Evolutionary conservation across 768 basidiomycete genomes (phyloP).

Genomic region (Tylopilus subfusipes): DNA sequence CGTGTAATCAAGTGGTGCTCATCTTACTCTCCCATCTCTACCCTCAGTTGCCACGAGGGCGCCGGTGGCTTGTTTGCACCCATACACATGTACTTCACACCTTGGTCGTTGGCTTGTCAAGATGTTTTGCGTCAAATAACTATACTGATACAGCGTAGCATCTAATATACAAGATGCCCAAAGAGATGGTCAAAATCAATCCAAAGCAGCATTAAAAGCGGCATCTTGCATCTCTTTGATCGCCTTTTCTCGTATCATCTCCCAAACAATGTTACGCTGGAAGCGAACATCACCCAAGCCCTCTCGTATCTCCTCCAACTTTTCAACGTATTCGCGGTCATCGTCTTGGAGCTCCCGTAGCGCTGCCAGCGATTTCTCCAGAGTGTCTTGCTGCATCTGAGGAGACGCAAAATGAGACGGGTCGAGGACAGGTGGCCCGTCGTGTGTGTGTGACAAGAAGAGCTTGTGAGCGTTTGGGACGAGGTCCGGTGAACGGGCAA

Average conservation of each 20-base stretch:
- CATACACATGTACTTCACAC: neutral
- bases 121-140: neutral
- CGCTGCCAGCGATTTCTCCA: slow-evolving; percentile 72
- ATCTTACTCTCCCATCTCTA: neutral
- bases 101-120: neutral
- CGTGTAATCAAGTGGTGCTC: neutral
- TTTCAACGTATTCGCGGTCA: slow-evolving; percentile 80
- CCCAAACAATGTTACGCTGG: slow-evolving; percentile 75
- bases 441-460: slow-evolving; percentile 55
- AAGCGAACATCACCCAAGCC: slow-evolving; percentile 69
- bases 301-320: slow-evolving; percentile 80
- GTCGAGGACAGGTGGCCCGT: slow-evolving; percentile 47
- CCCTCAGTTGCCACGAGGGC: neutral
- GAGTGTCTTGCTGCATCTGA: slow-evolving; percentile 61
- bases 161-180: neutral
- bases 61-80: neutral
- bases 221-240: slow-evolving; percentile 71
- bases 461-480: slow-evolving; percentile 63
- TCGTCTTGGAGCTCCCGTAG: slow-evolving; percentile 84
- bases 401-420: slow-evolving; percentile 62
- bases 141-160: slow-evolving; percentile 2
- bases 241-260: slow-evolving; percentile 68
- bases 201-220: slow-evolving; percentile 38
- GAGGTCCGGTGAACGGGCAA: slow-evolving; percentile 63
- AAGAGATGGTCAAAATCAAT: slow-evolving; percentile 15